Conservation (phyloP, 2,329 filamentous ascomycete genomes). For the Pyrenochaeta sp. region DNA sequence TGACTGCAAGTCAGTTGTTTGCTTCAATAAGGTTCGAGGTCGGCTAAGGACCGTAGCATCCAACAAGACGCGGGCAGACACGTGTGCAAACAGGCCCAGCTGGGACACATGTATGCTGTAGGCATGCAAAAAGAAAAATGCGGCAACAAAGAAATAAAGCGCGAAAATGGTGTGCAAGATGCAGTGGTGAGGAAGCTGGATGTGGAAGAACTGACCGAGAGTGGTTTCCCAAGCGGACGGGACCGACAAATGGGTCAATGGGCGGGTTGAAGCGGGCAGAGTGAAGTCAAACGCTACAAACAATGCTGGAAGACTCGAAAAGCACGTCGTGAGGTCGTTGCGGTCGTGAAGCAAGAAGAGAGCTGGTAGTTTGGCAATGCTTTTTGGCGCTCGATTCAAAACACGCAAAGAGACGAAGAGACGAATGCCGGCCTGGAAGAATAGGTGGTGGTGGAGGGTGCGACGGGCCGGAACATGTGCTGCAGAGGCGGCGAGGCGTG, state of each 20-base stretch:
- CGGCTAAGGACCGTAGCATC: constrained; percentile 29
- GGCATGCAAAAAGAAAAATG: constrained; percentile 11
- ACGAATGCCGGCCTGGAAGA: constrained; percentile 38
- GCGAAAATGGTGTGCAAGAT: too few species aligned
- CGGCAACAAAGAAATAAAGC: too few species aligned
- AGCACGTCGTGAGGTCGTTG: constrained; percentile 53
- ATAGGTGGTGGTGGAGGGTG: constrained; percentile 29
- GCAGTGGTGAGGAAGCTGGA: background rate
- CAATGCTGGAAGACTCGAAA: constrained; percentile 49
- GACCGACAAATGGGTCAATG: constrained; percentile 18
- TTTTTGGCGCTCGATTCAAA: constrained; percentile 44
- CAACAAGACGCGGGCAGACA: constrained; percentile 38
- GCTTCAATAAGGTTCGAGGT: constrained; percentile 29
- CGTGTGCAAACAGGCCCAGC: constrained; percentile 41
- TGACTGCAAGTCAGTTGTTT: constrained; percentile 49
- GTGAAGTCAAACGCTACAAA: constrained; percentile 49
- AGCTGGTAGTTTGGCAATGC: constrained; percentile 25
- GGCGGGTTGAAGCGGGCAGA: constrained; percentile 15
- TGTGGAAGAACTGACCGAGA: constrained; percentile 24
- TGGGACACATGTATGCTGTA: constrained; percentile 13
- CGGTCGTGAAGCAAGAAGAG: constrained; percentile 46
- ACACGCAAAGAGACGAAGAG: constrained; percentile 41
- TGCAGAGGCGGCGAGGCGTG: constrained; percentile 19
- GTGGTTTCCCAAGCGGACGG: constrained; percentile 20
- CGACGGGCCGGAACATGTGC: constrained; percentile 29